A percentile compares a stretch with the other conserved stretches of the same genome.
phyloP scores from a whole-genome alignment of 805 yeast genomes.

The Martiniozyma abietophila region DNA sequence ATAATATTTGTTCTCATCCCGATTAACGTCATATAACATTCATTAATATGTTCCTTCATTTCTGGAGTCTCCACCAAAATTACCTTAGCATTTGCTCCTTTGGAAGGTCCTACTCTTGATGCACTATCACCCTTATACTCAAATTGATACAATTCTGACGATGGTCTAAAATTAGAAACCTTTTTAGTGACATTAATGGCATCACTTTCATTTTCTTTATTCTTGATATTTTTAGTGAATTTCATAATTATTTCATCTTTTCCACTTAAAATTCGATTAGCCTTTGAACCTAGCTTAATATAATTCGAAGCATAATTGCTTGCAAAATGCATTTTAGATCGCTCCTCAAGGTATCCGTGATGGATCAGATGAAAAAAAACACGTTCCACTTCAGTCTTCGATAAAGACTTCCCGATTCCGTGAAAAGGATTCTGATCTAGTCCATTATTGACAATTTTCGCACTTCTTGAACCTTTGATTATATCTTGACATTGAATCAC shows the following conservation, averaged over 20 bases:
- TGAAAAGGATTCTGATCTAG: conserved; percentile 53
- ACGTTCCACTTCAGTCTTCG: conserved; percentile 69
- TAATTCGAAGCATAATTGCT: conserved; percentile 80
- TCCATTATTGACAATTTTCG: conserved; percentile 54
- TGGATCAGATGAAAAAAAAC: conserved; percentile 71
- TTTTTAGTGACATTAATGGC: conserved; percentile 1
- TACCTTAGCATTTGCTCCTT: conserved; percentile 13
- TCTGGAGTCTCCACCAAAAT: conserved; percentile 14
- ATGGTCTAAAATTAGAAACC: conserved; percentile 9
- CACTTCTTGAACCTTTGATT: conserved; percentile 59
- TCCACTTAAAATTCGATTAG: conserved; percentile 34
- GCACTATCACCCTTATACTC: conserved; percentile 3
- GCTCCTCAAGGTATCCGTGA: conserved; percentile 58
- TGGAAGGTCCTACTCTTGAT: not conserved
- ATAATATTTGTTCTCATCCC: conserved; percentile 34
- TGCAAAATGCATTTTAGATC: conserved; percentile 51
- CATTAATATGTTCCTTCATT: conserved; percentile 22
- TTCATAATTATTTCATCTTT: conserved; percentile 40
- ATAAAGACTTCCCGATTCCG: conserved; percentile 59
- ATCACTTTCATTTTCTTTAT: not conserved
- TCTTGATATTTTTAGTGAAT: conserved; percentile 28
- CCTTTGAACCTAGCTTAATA: conserved; percentile 51
- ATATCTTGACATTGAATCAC: conserved; percentile 75
- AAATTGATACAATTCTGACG: conserved; percentile 7
- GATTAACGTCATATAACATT: conserved; percentile 27